phyloP scores from a whole-genome alignment of 306 rosid species.

The Begonia fuchsioides region DNA sequence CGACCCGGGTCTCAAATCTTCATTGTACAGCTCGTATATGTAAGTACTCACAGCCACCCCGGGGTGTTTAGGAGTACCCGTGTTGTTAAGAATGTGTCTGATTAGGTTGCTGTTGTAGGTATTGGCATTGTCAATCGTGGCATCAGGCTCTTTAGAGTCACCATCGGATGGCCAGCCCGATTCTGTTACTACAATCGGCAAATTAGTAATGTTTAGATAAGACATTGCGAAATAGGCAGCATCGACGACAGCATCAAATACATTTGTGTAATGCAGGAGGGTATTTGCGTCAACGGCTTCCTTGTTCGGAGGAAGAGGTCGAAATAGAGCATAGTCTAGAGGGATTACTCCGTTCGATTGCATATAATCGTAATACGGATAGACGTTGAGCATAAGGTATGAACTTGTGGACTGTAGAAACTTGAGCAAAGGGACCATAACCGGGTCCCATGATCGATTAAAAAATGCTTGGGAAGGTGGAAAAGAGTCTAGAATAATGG shows the following conservation, averaged over 20 bases:
- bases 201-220: slow-evolving; percentile 54
- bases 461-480: slow-evolving; percentile 96
- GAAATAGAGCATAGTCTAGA: slow-evolving; percentile 79
- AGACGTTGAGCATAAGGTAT: slow-evolving; percentile 76
- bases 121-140: slow-evolving; percentile 69
- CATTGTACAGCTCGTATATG: slow-evolving; percentile 84
- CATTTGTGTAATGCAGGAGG: slow-evolving; percentile 82
- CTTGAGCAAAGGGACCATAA: slow-evolving; percentile 66
- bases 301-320: slow-evolving; percentile 82
- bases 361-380: slow-evolving; percentile 83
- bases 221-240: slow-evolving; percentile 89
- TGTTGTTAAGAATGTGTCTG: slow-evolving; percentile 67
- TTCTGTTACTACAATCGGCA: slow-evolving; percentile 70
- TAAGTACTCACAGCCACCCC: slow-evolving; percentile 78
- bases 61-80: slow-evolving; percentile 93
- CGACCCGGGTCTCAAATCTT: slow-evolving; percentile 68
- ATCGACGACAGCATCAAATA: slow-evolving; percentile 83
- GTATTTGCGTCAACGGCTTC: slow-evolving; percentile 92
- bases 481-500: slow-evolving; percentile 78
- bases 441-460: slow-evolving; percentile 81
- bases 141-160: slow-evolving; percentile 57
- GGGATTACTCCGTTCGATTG: slow-evolving; percentile 69
- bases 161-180: slow-evolving; percentile 99
- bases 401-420: slow-evolving; percentile 78
- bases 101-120: slow-evolving; percentile 90